These are phyloP conservation scores for Phaffomyces thermotolerans DNA, from an alignment of 805 yeast species.

Conservation along the genomic window DNA sequence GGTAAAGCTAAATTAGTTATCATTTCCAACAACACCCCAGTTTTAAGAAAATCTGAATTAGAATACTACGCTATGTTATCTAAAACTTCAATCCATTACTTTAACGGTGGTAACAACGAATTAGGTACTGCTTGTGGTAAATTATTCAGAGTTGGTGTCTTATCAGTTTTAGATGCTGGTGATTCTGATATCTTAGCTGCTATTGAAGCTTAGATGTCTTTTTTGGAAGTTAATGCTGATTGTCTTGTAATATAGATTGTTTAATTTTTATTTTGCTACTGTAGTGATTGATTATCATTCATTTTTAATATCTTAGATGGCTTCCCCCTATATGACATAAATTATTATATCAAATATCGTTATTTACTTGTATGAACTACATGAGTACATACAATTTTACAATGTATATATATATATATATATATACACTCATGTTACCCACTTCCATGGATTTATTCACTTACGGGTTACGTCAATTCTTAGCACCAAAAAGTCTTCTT, in stretches of 20 bases:
- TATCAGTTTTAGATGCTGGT: slow-evolving; percentile 96
- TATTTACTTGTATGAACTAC: too few species aligned
- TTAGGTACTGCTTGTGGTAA: slow-evolving; percentile 99
- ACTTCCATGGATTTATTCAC: too few species aligned
- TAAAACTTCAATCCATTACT: slow-evolving; percentile 94
- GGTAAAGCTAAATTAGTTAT: slow-evolving; percentile 98
- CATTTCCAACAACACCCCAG: slow-evolving; percentile 99
- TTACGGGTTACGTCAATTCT: too few species aligned
- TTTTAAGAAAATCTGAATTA: slow-evolving; percentile 98
- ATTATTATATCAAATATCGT: too few species aligned
- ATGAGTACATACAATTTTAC: too few species aligned
- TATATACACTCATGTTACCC: too few species aligned
- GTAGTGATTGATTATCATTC: too few species aligned
- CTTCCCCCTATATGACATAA: too few species aligned
- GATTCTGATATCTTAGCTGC: slow-evolving; percentile 96
- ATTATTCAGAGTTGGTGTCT: slow-evolving; percentile 98
- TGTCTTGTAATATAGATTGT: slow-evolving; percentile 6
- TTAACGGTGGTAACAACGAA: slow-evolving; percentile 99
- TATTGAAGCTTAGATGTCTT: slow-evolving; percentile 15
- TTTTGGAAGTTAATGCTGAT: slow-evolving; percentile 1
- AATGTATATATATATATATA: too few species aligned
- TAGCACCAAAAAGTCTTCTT: background rate
- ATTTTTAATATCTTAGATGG: too few species aligned
- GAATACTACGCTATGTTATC: slow-evolving; percentile 99
- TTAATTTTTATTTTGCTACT: background rate